Base-by-base conservation (phyloP, 2,329 filamentous ascomycete species). In the Penicillium sp. region DNA sequence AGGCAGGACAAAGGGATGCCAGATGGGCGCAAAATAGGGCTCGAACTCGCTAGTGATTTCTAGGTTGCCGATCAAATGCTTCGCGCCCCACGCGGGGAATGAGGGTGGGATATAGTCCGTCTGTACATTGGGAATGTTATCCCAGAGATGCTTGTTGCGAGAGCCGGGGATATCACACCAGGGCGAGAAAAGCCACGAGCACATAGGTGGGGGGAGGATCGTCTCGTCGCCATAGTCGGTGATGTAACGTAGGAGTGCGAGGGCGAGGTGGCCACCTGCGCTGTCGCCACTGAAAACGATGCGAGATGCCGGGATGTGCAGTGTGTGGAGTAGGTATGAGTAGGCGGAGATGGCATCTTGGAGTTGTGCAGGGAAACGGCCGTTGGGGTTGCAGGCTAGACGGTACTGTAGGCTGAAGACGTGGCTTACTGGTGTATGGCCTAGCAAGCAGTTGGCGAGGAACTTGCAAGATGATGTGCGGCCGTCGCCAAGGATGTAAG, bases 291-390 rank as follows among this genome's bases (percentile, higher is more conserved):
- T 60, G 21, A 68, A 36, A 4, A 67, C 38, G 27, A 68, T 66
- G 6, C 61, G 66, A 10, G 49, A 58, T 6, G 66, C 59, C 2
- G 63, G 61, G 47, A 67, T 66, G 21, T 55, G 48, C 2, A 65
- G n/a, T 3, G 59, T 57, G 25, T 61, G 53, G 19, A 66, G 41
- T 21, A 68, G 61, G 25, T 67, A 66, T 29, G 59, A 19, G 39
- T 68, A 68, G 9, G 65, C 59, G 1, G 66, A 61, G 27, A 68
- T 51, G n/a, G 64, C 63, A 25, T 68, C 66, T 62, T 67, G 66
- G 36, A 68, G 59, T 12, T 64, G 61, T 9, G 56, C 66, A 1
- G 66, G 64, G 38, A 60, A 67, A 4, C 57, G 53, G 25, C 50
- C 59, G 19, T 55, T 56, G 6, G 53, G 55, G 13, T 60, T 58